A percentile compares a stretch with the other conserved stretches of the same genome.
Conservation (phyloP, 2,329 filamentous ascomycete species). For the Aspergillus nomiae region DNA sequence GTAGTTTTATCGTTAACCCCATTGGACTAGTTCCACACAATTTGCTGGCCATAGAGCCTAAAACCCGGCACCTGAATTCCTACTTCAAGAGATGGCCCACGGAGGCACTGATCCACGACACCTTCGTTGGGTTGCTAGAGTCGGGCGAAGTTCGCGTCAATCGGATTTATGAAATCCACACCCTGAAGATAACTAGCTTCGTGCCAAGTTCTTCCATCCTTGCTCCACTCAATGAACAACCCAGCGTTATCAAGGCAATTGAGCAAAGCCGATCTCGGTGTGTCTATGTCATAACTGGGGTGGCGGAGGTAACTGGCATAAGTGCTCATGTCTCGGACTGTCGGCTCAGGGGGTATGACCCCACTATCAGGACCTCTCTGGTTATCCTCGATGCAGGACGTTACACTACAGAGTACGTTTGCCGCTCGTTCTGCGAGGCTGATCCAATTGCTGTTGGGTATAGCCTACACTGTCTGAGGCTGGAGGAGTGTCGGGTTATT, state of each 20-base stretch:
- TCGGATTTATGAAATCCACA: too few relatives aligned
- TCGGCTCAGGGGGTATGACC: background rate
- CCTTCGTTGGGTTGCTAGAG: too few relatives aligned
- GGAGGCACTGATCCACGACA: too few relatives aligned
- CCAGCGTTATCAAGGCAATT: background rate
- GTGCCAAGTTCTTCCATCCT: too few relatives aligned
- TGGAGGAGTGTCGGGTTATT: background rate
- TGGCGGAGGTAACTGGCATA: background rate
- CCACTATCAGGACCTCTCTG: fast-evolving
- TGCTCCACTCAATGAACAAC: background rate
- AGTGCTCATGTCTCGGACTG: background rate
- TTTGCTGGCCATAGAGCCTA: too few relatives aligned
- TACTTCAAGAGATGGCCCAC: too few relatives aligned
- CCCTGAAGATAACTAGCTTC: too few relatives aligned
- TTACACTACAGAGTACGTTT: fast-evolving
- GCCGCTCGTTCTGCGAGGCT: too few relatives aligned
- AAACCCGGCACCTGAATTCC: too few relatives aligned
- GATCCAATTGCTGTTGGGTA: background rate
- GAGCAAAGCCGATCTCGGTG: background rate
- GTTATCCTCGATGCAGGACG: background rate
- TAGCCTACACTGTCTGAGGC: background rate
- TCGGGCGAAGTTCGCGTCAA: too few relatives aligned
- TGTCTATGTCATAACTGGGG: background rate
- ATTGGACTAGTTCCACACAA: too few relatives aligned
- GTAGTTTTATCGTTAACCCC: too few relatives aligned